Conservation (phyloP, 768 basidiomycete species). For the Kwoniella mangroviensis region DNA sequence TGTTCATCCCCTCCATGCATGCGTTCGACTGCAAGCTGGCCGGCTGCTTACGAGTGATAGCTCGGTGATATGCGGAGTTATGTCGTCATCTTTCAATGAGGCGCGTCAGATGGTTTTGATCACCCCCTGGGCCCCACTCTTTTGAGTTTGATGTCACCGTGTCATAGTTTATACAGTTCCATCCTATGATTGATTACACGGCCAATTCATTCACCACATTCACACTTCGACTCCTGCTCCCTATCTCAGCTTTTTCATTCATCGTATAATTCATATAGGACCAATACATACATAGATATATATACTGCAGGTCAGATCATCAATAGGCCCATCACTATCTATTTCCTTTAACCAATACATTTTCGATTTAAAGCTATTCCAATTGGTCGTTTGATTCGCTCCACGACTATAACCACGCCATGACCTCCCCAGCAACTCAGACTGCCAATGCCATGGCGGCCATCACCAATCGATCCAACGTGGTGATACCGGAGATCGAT, state of each 20-base stretch:
- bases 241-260: too few species aligned
- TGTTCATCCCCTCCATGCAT: neutral
- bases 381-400: neutral
- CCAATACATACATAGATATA: neutral
- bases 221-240: too few species aligned
- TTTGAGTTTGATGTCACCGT: slow-evolving; percentile 10
- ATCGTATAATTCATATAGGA: too few species aligned
- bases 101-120: slow-evolving; percentile 18
- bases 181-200: neutral
- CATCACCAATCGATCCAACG: slow-evolving; percentile 45
- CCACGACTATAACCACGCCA: slow-evolving; percentile 20
- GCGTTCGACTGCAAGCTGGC: neutral
- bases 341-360: neutral
- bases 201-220: neutral
- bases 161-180: neutral
- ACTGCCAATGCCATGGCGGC: slow-evolving; percentile 52
- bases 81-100: slow-evolving; percentile 22
- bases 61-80: slow-evolving; percentile 18
- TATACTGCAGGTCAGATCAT: slow-evolving; percentile 8
- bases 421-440: slow-evolving; percentile 51
- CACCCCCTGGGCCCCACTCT: slow-evolving; percentile 10
- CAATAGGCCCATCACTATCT: neutral
- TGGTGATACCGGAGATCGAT: slow-evolving; percentile 70
- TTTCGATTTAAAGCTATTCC: neutral
- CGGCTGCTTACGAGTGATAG: too few species aligned